Percentiles rank a stretch among this genome's conserved stretches.
phyloP scores from a whole-genome alignment of 805 yeast genomes.

The Candida alai region DNA sequence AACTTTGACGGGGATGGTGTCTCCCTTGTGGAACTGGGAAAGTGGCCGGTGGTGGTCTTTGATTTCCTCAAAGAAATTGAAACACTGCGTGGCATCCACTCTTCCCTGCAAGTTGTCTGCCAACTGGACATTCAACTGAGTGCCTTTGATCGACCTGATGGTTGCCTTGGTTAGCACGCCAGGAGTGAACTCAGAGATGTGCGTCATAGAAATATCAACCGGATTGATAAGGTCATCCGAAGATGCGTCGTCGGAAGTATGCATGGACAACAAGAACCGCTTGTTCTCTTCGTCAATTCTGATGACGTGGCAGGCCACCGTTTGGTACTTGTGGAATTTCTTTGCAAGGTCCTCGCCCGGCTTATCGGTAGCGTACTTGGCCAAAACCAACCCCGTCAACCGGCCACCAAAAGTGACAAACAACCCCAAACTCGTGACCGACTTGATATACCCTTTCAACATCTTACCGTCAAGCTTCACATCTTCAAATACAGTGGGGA shows the following conservation, averaged over 20 bases:
- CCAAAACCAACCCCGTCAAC: conserved; percentile 78
- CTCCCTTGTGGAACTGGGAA: conserved; percentile 53
- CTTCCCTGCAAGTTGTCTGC: conserved; percentile 81
- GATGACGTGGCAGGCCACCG: conserved; percentile 64
- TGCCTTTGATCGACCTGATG: conserved; percentile 60
- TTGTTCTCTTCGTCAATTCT: conserved; percentile 64
- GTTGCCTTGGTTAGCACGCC: conserved; percentile 62
- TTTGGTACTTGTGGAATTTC: conserved; percentile 61
- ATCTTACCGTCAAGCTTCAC: conserved; percentile 40
- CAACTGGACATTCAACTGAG: conserved; percentile 70
- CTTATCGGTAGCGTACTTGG: conserved; percentile 61
- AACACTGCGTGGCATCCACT: conserved; percentile 70
- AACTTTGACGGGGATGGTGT: conserved; percentile 56
- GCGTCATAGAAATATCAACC: conserved; percentile 49
- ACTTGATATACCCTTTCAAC: conserved; percentile 72
- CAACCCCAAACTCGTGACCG: conserved; percentile 74
- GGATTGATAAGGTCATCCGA: conserved; percentile 47
- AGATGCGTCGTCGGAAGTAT: conserved; percentile 19
- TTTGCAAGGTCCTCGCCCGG: conserved; percentile 48
- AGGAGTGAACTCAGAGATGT: conserved; percentile 48
- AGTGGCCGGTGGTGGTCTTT: conserved; percentile 57
- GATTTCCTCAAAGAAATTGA: conserved; percentile 51
- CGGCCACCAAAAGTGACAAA: conserved; percentile 79
- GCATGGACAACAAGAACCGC: conserved; percentile 67
- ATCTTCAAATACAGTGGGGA: conserved; percentile 63